These are phyloP conservation scores for Pulveroboletus frians DNA, from an alignment of 768 basidiomycete species.

Conservation along the genomic window DNA sequence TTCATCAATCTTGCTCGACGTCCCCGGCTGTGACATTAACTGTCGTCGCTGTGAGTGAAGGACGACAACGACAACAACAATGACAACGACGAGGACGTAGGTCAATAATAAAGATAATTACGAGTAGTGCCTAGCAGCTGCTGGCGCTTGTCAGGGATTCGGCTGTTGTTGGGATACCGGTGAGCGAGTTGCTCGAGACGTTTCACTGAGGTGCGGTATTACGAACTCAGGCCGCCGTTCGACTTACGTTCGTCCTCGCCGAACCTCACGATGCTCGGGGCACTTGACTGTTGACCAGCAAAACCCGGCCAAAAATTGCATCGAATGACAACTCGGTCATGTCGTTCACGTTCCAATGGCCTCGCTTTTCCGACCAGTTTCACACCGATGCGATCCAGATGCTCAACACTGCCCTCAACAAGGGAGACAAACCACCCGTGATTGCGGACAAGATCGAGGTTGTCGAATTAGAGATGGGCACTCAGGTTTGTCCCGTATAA, in stretches of 20 bases:
- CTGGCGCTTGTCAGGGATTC: not conserved
- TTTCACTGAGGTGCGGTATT: not conserved
- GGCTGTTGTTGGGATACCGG: not conserved
- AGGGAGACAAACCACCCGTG: slow-evolving; percentile 95
- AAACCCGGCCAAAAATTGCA: not conserved
- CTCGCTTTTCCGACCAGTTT: slow-evolving; percentile 93
- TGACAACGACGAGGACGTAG: not conserved
- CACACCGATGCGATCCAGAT: slow-evolving; percentile 94
- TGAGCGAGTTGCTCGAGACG: not conserved
- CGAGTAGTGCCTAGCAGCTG: too few species aligned
- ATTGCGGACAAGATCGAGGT: slow-evolving; percentile 98
- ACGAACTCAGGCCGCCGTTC: not conserved
- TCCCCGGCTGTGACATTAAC: slow-evolving; percentile 20
- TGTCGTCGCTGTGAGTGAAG: slow-evolving; percentile 7
- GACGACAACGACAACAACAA: not conserved
- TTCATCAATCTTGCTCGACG: slow-evolving; percentile 44
- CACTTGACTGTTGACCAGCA: slow-evolving; percentile 1
- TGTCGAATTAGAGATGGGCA: slow-evolving; percentile 98
- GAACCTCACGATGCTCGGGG: slow-evolving; percentile 18
- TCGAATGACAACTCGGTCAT: slow-evolving; percentile 33
- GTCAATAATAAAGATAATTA: too few species aligned
- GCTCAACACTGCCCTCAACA: slow-evolving; percentile 95
- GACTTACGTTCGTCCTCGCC: slow-evolving; percentile 14
- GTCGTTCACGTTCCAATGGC: slow-evolving; percentile 95
- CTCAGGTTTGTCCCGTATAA: slow-evolving; percentile 51